Conservation (phyloP, 2,329 filamentous ascomycete genomes). For the Fusarium sp. region DNA sequence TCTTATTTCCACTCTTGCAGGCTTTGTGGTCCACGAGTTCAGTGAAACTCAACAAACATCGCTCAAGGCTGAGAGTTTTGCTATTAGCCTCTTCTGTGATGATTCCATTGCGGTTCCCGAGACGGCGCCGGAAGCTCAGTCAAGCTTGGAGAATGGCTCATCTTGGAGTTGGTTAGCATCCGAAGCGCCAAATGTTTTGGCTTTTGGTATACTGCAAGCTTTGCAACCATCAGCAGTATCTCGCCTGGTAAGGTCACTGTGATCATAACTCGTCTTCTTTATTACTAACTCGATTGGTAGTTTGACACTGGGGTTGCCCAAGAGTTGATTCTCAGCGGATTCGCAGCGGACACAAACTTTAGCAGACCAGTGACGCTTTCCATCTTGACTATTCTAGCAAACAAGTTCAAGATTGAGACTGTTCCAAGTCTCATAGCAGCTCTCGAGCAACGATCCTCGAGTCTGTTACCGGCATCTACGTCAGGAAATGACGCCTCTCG, state of each 20-base stretch:
- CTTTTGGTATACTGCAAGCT: constrained; percentile 51
- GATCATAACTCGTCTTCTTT: not conserved
- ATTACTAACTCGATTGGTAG: constrained; percentile 38
- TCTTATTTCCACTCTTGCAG: constrained; percentile 48
- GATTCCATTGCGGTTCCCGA: constrained; percentile 38
- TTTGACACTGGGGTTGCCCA: constrained; percentile 50
- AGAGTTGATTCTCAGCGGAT: constrained; percentile 45
- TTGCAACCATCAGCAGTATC: constrained; percentile 48
- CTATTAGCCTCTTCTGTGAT: constrained; percentile 51
- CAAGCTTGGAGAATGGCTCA: constrained; percentile 23
- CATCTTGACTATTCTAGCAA: constrained; percentile 54
- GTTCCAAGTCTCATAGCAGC: constrained; percentile 38
- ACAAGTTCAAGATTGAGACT: constrained; percentile 55
- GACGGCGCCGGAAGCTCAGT: constrained; percentile 4
- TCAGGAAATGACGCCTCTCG: constrained; percentile 15
- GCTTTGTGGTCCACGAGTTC: constrained; percentile 50
- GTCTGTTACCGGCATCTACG: constrained; percentile 26
- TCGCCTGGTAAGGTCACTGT: constrained; percentile 45
- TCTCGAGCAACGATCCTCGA: constrained; percentile 40
- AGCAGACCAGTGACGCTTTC: constrained; percentile 45
- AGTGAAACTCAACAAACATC: constrained; percentile 49
- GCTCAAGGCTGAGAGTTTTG: constrained; percentile 46
- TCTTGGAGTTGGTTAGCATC: constrained; percentile 47
- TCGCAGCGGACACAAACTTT: constrained; percentile 23
- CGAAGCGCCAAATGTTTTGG: constrained; percentile 47